Evolutionary conservation across 495 filamentous ascomycete genomes (phyloP).

Genomic region (Daldinia vernicosa): DNA sequence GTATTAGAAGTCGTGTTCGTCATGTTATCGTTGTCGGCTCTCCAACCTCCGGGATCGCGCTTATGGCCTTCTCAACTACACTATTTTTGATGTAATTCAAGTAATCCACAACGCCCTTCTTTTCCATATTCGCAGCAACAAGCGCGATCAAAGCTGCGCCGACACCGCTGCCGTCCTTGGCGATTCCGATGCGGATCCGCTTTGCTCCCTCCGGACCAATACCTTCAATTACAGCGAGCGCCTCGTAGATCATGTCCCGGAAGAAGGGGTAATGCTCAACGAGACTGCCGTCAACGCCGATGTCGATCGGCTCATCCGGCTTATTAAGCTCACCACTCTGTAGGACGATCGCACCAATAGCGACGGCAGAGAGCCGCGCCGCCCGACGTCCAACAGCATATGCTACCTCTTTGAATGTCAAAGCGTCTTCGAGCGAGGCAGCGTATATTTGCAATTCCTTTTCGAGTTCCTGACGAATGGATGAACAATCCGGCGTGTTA

Average conservation of each 20-base stretch:
- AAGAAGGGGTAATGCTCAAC: conserved; percentile 95
- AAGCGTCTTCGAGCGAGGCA: conserved; percentile 77
- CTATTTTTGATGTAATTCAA: conserved; percentile 34
- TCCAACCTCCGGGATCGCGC: conserved; percentile 32
- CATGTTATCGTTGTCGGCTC: conserved; percentile 44
- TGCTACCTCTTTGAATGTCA: conserved; percentile 80
- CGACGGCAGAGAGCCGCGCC: conserved; percentile 86
- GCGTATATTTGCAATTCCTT: conserved; percentile 75
- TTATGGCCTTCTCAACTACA: conserved; percentile 25
- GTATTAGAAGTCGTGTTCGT: conserved; percentile 5
- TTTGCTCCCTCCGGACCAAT: conserved; percentile 78
- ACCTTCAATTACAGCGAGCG: conserved; percentile 71
- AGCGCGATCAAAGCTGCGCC: conserved; percentile 91
- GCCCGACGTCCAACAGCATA: conserved; percentile 87
- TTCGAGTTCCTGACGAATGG: conserved; percentile 78
- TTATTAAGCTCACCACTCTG: conserved; percentile 72
- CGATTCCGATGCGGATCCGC: conserved; percentile 87
- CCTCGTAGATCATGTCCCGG: conserved; percentile 78
- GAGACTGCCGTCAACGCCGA: conserved; percentile 89
- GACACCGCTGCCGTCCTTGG: conserved; percentile 92
- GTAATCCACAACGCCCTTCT: conserved; percentile 41
- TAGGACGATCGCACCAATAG: conserved; percentile 82
- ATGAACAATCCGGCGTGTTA: conserved; percentile 65
- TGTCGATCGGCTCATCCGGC: conserved; percentile 73
- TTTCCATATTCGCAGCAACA: conserved; percentile 66